These are phyloP conservation scores for Diaporthe vaccinii DNA, from an alignment of 2,329 filamentous ascomycete species.

Conservation along the genomic window DNA sequence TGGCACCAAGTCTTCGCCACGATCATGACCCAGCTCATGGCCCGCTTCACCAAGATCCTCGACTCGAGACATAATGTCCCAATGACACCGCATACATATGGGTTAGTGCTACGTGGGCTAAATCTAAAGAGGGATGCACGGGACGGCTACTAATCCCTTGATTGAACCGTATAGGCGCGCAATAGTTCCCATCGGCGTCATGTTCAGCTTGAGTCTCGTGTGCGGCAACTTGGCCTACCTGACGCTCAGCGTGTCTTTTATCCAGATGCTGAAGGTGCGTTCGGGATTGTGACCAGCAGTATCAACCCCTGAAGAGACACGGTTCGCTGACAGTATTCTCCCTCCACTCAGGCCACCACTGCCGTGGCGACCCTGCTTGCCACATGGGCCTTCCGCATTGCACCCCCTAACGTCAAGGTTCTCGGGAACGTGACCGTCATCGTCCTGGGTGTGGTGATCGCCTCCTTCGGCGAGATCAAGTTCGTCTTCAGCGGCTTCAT, in stretches of 20 bases:
- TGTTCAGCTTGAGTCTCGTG: constrained; percentile 92
- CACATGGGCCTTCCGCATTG: constrained; percentile 85
- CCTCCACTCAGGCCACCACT: constrained; percentile 77
- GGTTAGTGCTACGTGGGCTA: constrained; percentile 23
- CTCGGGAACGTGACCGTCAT: constrained; percentile 92
- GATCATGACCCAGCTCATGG: constrained; percentile 89
- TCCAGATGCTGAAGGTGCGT: constrained; percentile 92
- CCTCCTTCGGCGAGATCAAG: constrained; percentile 91
- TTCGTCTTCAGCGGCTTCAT: constrained; percentile 83
- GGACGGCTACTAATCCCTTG: constrained; percentile 66
- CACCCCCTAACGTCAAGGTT: constrained; percentile 83
- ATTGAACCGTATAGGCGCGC: constrained; percentile 76
- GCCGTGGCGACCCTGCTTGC: constrained; percentile 89
- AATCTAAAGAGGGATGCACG: background rate
- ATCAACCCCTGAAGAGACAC: constrained; percentile 14
- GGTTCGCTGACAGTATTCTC: background rate
- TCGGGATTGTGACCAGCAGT: too few species aligned
- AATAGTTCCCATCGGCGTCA: constrained; percentile 90
- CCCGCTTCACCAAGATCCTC: constrained; percentile 85
- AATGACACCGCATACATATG: constrained; percentile 74
- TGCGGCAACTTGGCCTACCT: constrained; percentile 93
- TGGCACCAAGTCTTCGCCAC: constrained; percentile 93
- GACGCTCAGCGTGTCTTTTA: constrained; percentile 91
- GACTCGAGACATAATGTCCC: constrained; percentile 93
- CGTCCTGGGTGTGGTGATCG: constrained; percentile 90